Conservation (phyloP, 2,329 filamentous ascomycete species). For the Nemania bipapillata region DNA sequence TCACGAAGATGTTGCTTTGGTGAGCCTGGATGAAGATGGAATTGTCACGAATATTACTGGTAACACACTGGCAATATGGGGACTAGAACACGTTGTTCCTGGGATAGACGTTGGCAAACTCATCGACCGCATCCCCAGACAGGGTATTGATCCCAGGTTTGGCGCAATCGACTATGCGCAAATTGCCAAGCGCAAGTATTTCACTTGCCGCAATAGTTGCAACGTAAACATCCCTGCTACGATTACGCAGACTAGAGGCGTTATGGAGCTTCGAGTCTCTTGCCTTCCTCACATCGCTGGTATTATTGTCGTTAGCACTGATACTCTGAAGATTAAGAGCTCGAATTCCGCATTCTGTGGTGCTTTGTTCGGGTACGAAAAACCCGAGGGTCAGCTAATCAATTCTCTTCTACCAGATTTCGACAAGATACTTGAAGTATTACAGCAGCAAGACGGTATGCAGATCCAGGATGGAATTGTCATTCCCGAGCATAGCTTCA, state of each 20-base stretch:
- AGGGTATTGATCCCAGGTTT: conserved; percentile 74
- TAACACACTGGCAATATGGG: conserved; percentile 88
- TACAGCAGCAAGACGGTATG: conserved; percentile 88
- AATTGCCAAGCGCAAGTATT: conserved; percentile 77
- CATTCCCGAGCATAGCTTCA: conserved; percentile 94
- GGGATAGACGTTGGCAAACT: conserved; percentile 81
- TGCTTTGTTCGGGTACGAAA: conserved; percentile 88
- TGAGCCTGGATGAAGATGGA: conserved; percentile 82
- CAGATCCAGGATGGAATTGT: conserved; percentile 92
- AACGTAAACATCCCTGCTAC: conserved; percentile 85
- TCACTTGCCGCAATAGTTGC: conserved; percentile 82
- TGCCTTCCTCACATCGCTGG: conserved; percentile 98
- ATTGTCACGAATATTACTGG: conserved; percentile 76
- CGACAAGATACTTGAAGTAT: conserved; percentile 80
- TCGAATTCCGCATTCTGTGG: conserved; percentile 95
- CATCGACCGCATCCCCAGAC: conserved; percentile 82
- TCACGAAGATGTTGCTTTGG: conserved; percentile 85
- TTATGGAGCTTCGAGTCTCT: conserved; percentile 81
- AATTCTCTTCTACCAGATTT: conserved; percentile 86
- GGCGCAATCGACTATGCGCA: conserved; percentile 82
- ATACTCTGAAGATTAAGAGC: conserved; percentile 82
- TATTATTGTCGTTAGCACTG: conserved; percentile 89
- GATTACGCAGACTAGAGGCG: conserved; percentile 76
- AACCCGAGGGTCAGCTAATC: conserved; percentile 82
- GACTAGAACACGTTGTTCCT: conserved; percentile 70